Base-by-base conservation (phyloP, 2,329 filamentous ascomycete species). In the Macrophomina phaseolina region DNA sequence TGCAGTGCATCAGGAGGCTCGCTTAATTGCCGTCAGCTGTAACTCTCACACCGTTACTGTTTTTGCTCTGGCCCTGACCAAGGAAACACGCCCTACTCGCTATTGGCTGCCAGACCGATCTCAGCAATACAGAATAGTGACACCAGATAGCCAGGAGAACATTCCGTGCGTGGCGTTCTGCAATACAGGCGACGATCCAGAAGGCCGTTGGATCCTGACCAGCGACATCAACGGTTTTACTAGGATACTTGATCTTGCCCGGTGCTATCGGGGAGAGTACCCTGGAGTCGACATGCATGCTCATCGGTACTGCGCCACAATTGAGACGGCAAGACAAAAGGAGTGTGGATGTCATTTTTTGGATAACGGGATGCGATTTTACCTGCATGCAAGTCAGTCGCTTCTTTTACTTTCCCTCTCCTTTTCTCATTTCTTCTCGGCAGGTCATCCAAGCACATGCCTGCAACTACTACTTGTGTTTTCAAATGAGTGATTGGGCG, bases 1-100 rank as follows among this genome's bases (percentile, higher is more conserved):
- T 56, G 90, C 93, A 7, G 85, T 97, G 11, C 94, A 98, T 76
- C 85, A 87, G 68, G 82, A 89, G 69, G 92, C 92, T n/a, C 88
- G 94, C 0, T 82, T 97, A 68, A 90, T 99, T 69, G 95, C 94
- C 0, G 90, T 96, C 46, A 92, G 91, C 71, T 89, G 91, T 0
- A 99, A 99, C 75, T 86, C 84, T 0, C 81, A 83, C 28, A 73
- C 81, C 16, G 84, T 91, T 34, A 85, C 82, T 3, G 81, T 90
- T 0, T 86, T 87, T 71, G 86, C 86, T 14, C 87, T 87, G 71
- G 87, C 85, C 0, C 79, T 90, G 63, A 76, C 80, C 49, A 61
- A 72, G 38, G 64, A 66, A 14, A n/a, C 42, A 45, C 12, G 34
- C 7, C 48, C 61, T 14, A 40, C 34, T 2, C 38, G 38, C 28